A percentile compares a stretch with the other conserved stretches of the same genome.
Conservation (phyloP, 2,329 filamentous ascomycete species). For the Nakataea oryzae region DNA sequence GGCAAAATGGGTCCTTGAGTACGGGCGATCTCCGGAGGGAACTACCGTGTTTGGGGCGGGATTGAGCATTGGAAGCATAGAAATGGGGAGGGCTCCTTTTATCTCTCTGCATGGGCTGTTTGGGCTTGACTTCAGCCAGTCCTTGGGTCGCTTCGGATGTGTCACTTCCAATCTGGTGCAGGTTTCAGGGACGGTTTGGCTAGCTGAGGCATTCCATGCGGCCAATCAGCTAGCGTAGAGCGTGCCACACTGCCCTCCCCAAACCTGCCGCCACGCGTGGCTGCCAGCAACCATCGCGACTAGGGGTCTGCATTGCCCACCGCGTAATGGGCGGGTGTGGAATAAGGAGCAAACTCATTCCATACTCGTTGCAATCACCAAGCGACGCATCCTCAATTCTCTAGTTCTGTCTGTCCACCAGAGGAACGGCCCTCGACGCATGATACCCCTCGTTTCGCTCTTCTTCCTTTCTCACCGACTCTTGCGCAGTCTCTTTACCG, state of each 20-base stretch:
- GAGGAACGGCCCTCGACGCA: background rate
- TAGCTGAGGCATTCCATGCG: background rate
- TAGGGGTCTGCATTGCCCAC: slow-evolving; percentile 11
- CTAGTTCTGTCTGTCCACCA: background rate
- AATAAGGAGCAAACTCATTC: slow-evolving; percentile 1
- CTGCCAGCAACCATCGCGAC: slow-evolving; percentile 22
- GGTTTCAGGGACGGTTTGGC: slow-evolving; percentile 2
- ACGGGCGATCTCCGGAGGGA: background rate
- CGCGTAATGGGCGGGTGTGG: background rate
- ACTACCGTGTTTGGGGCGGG: background rate
- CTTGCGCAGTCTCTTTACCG: background rate
- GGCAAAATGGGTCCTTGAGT: background rate
- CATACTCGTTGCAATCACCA: background rate
- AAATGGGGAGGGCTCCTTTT: background rate
- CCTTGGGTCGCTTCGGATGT: background rate
- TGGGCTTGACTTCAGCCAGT: background rate
- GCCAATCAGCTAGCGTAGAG: background rate
- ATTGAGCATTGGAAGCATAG: slow-evolving; percentile 6
- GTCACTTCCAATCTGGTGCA: background rate
- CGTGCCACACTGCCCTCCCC: background rate
- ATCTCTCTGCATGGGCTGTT: too few species aligned
- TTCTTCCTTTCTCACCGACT: background rate
- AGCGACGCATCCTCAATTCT: background rate
- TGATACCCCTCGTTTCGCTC: background rate
- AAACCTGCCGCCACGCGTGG: slow-evolving; percentile 1